These are phyloP conservation scores for Thalia dealbata DNA, from an alignment of 176 grass and related monocot species.

Conservation along the genomic window DNA sequence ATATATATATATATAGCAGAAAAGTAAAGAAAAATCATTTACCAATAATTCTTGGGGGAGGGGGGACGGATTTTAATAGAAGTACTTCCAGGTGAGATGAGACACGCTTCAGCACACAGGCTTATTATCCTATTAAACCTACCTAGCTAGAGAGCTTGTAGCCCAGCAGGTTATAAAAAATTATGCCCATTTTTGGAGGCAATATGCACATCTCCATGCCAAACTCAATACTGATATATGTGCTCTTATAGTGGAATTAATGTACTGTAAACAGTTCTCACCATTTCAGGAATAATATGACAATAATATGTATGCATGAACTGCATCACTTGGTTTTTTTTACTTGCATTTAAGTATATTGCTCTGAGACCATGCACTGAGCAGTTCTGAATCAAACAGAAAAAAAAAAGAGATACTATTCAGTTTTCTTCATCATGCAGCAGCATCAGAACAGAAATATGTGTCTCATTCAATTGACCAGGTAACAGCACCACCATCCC, in stretches of 20 bases:
- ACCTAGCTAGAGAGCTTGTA: not conserved
- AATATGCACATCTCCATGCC: not conserved
- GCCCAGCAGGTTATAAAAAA: not conserved
- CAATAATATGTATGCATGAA: not conserved
- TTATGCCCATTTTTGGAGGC: not conserved
- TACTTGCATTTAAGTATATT: no score
- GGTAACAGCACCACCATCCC: no score
- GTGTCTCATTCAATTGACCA: no score
- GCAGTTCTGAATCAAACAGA: no score
- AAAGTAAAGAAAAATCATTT: not conserved
- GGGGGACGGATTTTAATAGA: not conserved
- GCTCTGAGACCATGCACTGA: no score
- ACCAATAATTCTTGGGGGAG: not conserved
- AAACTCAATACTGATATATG: not conserved
- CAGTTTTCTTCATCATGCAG: no score
- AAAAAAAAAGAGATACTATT: no score
- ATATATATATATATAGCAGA: no score
- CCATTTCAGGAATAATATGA: not conserved
- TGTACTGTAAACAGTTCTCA: not conserved
- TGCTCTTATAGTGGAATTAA: not conserved
- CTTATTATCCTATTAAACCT: not conserved
- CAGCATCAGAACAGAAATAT: no score
- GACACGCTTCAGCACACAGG: not conserved
- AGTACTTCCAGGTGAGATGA: not conserved
- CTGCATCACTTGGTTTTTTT: not conserved